Percentiles rank a stretch among this genome's conserved stretches.
Conservation (phyloP, 2,329 filamentous ascomycete species). For the Claviceps humidiphila region DNA sequence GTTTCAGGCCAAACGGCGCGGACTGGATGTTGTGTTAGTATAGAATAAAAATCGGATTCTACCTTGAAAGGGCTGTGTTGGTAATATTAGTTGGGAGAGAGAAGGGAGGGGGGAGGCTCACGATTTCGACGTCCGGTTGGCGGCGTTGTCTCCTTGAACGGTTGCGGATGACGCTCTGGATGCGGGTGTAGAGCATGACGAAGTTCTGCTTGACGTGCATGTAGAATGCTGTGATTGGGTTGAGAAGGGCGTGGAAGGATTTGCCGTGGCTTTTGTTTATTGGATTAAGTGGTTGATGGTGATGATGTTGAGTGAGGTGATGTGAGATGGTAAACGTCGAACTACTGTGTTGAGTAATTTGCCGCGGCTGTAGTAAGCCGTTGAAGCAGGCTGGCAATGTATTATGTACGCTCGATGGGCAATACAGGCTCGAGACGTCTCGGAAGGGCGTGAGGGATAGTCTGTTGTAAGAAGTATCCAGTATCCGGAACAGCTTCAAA, state of each 20-base stretch:
- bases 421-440: neutral
- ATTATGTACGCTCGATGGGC: neutral
- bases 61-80: no score
- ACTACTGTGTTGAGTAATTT: no score
- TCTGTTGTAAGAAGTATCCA: no score
- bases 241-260: neutral
- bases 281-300: neutral
- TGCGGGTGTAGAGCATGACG: conserved; percentile 29
- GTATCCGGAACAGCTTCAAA: neutral
- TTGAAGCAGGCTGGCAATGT: neutral
- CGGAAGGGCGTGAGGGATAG: neutral
- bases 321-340: no score
- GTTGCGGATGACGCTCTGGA: conserved; percentile 27
- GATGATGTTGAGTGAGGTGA: neutral
- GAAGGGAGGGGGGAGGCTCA: conserved; percentile 15
- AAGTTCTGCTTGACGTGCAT: conserved; percentile 29
- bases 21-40: conserved; percentile 26
- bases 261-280: neutral
- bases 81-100: no score
- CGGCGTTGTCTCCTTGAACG: conserved; percentile 29
- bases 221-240: neutral
- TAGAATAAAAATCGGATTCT: no score
- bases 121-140: conserved; percentile 32
- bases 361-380: neutral
- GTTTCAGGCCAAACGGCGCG: conserved; percentile 44